phyloP scores from a whole-genome alignment of 345 rosid species.

The Acer negundo region DNA sequence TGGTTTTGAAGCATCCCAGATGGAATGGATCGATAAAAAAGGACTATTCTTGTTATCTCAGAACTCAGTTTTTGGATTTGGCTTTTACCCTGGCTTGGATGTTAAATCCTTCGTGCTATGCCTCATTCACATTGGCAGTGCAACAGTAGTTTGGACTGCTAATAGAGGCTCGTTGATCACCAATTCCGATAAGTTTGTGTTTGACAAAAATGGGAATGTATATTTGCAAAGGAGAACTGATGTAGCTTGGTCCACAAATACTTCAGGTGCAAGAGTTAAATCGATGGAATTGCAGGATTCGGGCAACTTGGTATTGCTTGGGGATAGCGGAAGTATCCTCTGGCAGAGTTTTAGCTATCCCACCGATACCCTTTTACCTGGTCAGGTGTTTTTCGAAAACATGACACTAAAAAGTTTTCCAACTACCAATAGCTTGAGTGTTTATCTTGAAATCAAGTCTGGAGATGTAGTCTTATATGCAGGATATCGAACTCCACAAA shows the following conservation, averaged over 20 bases:
- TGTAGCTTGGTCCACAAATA: slow-evolving; percentile 42
- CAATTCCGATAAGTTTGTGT: slow-evolving; percentile 43
- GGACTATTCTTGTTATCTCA: slow-evolving; percentile 48
- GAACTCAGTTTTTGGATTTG: slow-evolving; percentile 39
- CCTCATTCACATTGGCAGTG: slow-evolving; percentile 34
- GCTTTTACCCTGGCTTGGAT: slow-evolving; percentile 42
- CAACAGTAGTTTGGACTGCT: slow-evolving; percentile 49
- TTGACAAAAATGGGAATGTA: slow-evolving; percentile 42
- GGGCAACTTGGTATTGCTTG: slow-evolving; percentile 56
- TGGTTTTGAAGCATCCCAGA: slow-evolving; percentile 48
- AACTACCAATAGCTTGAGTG: slow-evolving; percentile 14
- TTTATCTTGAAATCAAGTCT: slow-evolving; percentile 35
- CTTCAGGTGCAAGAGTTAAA: slow-evolving; percentile 35
- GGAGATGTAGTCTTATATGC: slow-evolving; percentile 46
- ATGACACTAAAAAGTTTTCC: slow-evolving; percentile 47
- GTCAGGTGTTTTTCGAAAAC: slow-evolving; percentile 39
- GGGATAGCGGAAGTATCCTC: slow-evolving; percentile 23
- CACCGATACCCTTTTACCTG: slow-evolving; percentile 45
- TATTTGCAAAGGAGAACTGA: slow-evolving; percentile 31
- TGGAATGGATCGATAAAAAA: slow-evolving; percentile 33
- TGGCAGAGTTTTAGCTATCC: slow-evolving; percentile 62
- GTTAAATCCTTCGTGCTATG: slow-evolving; percentile 32
- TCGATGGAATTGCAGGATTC: slow-evolving; percentile 50
- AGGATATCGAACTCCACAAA: slow-evolving; percentile 43
- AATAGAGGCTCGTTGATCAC: slow-evolving; percentile 34